Conservation (phyloP, 495 filamentous ascomycete species). For the Trichoderma virens region DNA sequence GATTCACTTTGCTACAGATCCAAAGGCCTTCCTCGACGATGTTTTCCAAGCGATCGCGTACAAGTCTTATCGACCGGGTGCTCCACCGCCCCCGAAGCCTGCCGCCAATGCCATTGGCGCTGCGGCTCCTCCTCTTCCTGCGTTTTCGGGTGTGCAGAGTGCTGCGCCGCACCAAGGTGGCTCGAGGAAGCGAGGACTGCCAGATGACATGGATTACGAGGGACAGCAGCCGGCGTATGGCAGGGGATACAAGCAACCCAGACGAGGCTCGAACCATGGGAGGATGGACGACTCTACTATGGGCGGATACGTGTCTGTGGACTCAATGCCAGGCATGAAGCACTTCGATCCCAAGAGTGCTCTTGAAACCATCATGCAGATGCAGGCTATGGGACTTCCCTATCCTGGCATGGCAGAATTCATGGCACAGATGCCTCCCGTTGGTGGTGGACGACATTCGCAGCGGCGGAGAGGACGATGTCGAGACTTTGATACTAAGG, state of each 20-base stretch:
- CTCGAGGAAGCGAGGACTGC: slow-evolving; percentile 51
- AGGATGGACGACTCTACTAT: slow-evolving; percentile 15
- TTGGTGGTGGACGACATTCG: slow-evolving; percentile 14
- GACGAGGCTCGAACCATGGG: slow-evolving; percentile 47
- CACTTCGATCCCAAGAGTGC: slow-evolving; percentile 54
- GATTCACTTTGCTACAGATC: slow-evolving; percentile 42
- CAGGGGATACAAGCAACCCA: slow-evolving; percentile 63
- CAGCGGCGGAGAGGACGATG: slow-evolving; percentile 51
- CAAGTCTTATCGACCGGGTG: slow-evolving; percentile 52
- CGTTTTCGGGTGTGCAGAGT: background rate
- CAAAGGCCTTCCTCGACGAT: slow-evolving; percentile 71
- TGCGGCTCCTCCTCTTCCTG: background rate
- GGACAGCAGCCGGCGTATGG: slow-evolving; percentile 32
- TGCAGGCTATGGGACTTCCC: slow-evolving; percentile 62
- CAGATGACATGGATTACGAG: slow-evolving; percentile 51
- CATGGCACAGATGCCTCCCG: slow-evolving; percentile 29
- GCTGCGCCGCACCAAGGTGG: slow-evolving; percentile 14
- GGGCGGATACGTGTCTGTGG: slow-evolving; percentile 8
- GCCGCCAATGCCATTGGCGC: background rate
- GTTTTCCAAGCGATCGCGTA: slow-evolving; percentile 66
- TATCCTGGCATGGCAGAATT: slow-evolving; percentile 38
- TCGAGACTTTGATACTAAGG: slow-evolving; percentile 81
- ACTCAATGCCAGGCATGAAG: slow-evolving; percentile 15
- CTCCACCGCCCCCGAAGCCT: slow-evolving; percentile 30
- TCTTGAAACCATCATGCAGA: slow-evolving; percentile 60